Percentiles rank a stretch among this genome's conserved stretches.
Evolutionary conservation across 805 yeast genomes (phyloP).

Genomic region (Brettanomyces anomalus): DNA sequence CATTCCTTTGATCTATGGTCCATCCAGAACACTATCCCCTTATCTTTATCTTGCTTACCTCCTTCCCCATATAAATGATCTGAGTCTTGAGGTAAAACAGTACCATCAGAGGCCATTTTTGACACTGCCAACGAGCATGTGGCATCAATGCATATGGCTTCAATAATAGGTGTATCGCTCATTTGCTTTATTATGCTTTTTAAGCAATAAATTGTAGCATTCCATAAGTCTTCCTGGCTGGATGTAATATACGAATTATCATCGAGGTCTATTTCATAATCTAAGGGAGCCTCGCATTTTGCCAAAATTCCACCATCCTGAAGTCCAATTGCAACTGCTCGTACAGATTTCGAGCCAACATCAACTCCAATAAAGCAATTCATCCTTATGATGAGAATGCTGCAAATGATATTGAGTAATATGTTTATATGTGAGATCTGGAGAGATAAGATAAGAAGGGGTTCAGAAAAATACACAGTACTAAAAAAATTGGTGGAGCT

Average conservation of each 20-base stretch:
- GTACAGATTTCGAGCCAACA: conserved; percentile 3
- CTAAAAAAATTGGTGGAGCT: too few relatives aligned
- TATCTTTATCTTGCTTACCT: neutral
- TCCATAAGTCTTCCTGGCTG: conserved; percentile 2
- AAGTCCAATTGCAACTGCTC: conserved; percentile 1
- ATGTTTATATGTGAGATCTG: too few relatives aligned
- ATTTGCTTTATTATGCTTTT: neutral
- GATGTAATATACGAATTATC: conserved; percentile 1
- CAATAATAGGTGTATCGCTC: neutral
- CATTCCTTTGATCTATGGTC: conserved; percentile 1
- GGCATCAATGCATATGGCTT: conserved; percentile 3
- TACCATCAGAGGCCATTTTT: neutral
- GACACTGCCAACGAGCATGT: conserved; percentile 3
- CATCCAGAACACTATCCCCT: conserved; percentile 4
- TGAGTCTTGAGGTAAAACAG: neutral
- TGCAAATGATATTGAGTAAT: too few relatives aligned
- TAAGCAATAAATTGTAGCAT: neutral
- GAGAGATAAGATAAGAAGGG: neutral
- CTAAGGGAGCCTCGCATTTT: conserved; percentile 28
- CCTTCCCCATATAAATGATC: neutral
- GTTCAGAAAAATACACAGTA: neutral
- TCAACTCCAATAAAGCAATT: conserved; percentile 2
- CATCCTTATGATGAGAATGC: too few relatives aligned
- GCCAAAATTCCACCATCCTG: conserved; percentile 11
- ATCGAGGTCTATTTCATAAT: neutral